phyloP scores from a whole-genome alignment of 1,284 basidiomycete genomes.

The Rhodotorula sp. region DNA sequence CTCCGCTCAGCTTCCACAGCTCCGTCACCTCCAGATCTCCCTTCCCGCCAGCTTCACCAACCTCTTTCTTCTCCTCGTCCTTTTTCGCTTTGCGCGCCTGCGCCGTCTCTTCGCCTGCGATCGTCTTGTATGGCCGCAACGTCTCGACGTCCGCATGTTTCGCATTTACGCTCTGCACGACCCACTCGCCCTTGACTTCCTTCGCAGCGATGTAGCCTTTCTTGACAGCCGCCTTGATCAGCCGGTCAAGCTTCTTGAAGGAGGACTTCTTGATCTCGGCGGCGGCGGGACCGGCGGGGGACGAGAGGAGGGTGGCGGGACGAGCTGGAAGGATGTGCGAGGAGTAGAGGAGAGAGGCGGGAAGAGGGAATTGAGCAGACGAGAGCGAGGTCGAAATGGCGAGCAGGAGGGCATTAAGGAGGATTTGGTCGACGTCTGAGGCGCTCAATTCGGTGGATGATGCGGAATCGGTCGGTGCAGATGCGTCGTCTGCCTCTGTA shows the following conservation, averaged over 20 bases:
- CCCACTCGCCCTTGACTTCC: slow-evolving; percentile 63
- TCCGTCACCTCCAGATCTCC: slow-evolving; percentile 56
- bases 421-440: slow-evolving; percentile 57
- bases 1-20: slow-evolving; percentile 68
- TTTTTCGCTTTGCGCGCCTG: not conserved
- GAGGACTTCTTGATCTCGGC: slow-evolving; percentile 63
- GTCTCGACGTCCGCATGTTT: slow-evolving; percentile 60
- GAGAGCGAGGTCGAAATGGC: slow-evolving; percentile 58
- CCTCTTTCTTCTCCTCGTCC: not conserved
- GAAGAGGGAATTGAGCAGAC: slow-evolving; percentile 64
- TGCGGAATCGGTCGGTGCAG: not conserved
- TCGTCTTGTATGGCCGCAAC: slow-evolving; percentile 59
- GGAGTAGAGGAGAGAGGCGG: slow-evolving; percentile 72
- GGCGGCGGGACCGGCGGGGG: not conserved
- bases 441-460: slow-evolving; percentile 5
- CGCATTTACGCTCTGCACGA: slow-evolving; percentile 61
- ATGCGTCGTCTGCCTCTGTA: not conserved
- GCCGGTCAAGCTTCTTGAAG: slow-evolving; percentile 73
- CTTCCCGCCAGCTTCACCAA: not conserved
- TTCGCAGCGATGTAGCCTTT: slow-evolving; percentile 60
- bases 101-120: slow-evolving; percentile 50
- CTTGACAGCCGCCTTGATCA: slow-evolving; percentile 59
- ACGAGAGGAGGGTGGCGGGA: slow-evolving; percentile 53
- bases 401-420: slow-evolving; percentile 66
- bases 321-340: slow-evolving; percentile 71